phyloP scores from a whole-genome alignment of 306 rosid genomes.

The Erythrophleum fordii region DNA sequence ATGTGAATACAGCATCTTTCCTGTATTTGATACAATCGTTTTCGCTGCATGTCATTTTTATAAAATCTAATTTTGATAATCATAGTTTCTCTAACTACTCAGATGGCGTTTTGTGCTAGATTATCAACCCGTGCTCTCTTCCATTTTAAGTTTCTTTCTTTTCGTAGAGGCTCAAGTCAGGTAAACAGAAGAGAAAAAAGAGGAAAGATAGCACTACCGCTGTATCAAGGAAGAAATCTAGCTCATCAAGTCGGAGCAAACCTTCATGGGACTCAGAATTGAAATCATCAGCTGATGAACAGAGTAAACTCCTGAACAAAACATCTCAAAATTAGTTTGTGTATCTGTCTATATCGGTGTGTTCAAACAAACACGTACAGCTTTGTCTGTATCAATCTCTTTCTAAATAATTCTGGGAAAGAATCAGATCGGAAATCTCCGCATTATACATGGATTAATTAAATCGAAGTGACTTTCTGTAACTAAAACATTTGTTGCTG shows the following conservation, averaged over 20 bases:
- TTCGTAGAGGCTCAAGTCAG: not conserved
- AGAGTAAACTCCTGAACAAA: constrained; percentile 34
- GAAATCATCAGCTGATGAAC: not conserved
- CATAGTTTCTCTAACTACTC: not conserved
- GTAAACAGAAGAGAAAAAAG: not conserved
- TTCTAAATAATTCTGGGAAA: not conserved
- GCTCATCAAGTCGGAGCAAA: not conserved
- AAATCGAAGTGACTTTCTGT: not conserved
- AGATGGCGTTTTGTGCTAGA: not conserved
- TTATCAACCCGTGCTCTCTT: not conserved
- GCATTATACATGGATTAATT: not conserved
- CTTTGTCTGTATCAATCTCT: not conserved
- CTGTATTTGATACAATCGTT: not conserved
- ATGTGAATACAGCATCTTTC: not conserved
- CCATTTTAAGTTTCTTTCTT: constrained; percentile 29
- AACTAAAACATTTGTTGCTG: not conserved
- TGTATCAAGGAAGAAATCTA: constrained; percentile 4
- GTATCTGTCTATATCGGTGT: not conserved
- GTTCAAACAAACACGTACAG: not conserved
- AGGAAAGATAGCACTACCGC: not conserved
- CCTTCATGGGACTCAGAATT: not conserved
- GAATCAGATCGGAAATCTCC: not conserved
- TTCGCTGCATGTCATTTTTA: not conserved
- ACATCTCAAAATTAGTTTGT: not conserved
- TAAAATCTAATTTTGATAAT: not conserved